These are phyloP conservation scores for Paraphoma chrysanthemicola DNA, from an alignment of 2,329 filamentous ascomycete genomes.

Conservation along the genomic window DNA sequence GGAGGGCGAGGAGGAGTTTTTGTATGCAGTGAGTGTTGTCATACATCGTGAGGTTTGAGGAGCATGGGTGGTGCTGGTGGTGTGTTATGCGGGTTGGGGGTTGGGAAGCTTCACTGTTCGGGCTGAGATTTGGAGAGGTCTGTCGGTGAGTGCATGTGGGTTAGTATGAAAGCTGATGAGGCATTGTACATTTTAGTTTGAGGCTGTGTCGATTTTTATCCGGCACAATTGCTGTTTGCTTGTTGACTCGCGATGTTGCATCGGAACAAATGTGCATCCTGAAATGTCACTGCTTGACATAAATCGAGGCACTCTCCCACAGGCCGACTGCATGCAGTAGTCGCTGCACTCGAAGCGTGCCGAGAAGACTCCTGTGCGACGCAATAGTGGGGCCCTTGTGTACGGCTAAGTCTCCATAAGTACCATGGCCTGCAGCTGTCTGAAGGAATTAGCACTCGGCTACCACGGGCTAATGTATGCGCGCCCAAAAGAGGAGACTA, in stretches of 20 bases:
- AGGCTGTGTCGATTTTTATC: no score
- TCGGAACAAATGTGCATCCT: not conserved
- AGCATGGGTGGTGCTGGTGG: slow-evolving; percentile 20
- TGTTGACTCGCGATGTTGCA: no score
- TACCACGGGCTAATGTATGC: slow-evolving; percentile 35
- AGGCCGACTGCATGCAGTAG: slow-evolving; percentile 23
- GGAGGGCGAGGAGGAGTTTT: slow-evolving; percentile 15
- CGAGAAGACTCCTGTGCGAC: slow-evolving; percentile 24
- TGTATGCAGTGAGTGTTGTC: slow-evolving; percentile 16
- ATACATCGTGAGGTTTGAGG: slow-evolving; percentile 18
- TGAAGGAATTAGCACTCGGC: slow-evolving; percentile 18
- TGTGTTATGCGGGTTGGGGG: slow-evolving; percentile 20
- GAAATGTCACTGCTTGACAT: slow-evolving; percentile 2
- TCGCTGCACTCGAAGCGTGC: slow-evolving; percentile 16
- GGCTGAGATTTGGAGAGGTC: slow-evolving; percentile 3
- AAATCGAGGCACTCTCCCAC: slow-evolving; percentile 3
- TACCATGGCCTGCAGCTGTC: slow-evolving; percentile 30
- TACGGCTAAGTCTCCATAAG: slow-evolving; percentile 15
- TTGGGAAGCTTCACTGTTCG: slow-evolving; percentile 31
- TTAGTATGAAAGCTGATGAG: not conserved
- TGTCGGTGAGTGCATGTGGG: not conserved
- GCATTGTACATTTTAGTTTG: no score
- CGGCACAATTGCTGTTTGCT: no score
- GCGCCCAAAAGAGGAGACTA: slow-evolving; percentile 27
- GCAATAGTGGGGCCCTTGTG: slow-evolving; percentile 20